These are phyloP conservation scores for Talaromyces sp. DNA, from an alignment of 2,329 filamentous ascomycete genomes.

Conservation along the genomic window DNA sequence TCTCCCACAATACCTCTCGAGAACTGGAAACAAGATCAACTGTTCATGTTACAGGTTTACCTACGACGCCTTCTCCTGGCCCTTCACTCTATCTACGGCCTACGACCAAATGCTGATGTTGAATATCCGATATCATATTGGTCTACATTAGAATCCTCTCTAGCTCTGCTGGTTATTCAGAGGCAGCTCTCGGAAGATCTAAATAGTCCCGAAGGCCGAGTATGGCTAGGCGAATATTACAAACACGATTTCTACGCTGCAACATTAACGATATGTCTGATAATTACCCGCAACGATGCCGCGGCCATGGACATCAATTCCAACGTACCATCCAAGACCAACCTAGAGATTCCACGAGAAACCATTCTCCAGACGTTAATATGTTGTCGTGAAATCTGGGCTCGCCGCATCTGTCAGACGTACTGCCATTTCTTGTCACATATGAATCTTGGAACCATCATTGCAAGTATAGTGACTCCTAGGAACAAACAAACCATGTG, in stretches of 20 bases:
- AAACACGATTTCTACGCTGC: slow-evolving; percentile 21
- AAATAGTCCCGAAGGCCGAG: slow-evolving; percentile 9
- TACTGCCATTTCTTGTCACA: slow-evolving; percentile 15
- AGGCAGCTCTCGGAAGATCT: slow-evolving; percentile 21
- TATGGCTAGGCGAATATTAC: slow-evolving; percentile 19
- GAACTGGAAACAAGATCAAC: slow-evolving; percentile 16
- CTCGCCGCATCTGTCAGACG: slow-evolving; percentile 40
- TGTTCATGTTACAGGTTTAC: slow-evolving; percentile 23
- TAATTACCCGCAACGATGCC: slow-evolving; percentile 16
- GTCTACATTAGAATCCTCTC: slow-evolving; percentile 27
- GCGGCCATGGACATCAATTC: slow-evolving; percentile 8
- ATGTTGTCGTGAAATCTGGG: slow-evolving; percentile 35
- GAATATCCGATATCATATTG: slow-evolving; percentile 28
- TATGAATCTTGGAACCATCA: slow-evolving; percentile 12
- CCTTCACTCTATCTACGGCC: slow-evolving; percentile 25
- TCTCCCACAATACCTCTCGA: slow-evolving; percentile 2
- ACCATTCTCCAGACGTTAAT: slow-evolving; percentile 19
- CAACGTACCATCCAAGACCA: neutral
- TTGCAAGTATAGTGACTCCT: slow-evolving; percentile 3
- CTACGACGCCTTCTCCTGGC: slow-evolving; percentile 25
- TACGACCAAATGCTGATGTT: slow-evolving; percentile 18
- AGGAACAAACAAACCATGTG: neutral
- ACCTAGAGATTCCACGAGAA: slow-evolving; percentile 15
- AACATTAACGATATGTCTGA: slow-evolving; percentile 18
- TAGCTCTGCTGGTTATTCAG: slow-evolving; percentile 27